Base-by-base conservation (phyloP, 495 filamentous ascomycete species). In the Aspergillus coremiiformis region DNA sequence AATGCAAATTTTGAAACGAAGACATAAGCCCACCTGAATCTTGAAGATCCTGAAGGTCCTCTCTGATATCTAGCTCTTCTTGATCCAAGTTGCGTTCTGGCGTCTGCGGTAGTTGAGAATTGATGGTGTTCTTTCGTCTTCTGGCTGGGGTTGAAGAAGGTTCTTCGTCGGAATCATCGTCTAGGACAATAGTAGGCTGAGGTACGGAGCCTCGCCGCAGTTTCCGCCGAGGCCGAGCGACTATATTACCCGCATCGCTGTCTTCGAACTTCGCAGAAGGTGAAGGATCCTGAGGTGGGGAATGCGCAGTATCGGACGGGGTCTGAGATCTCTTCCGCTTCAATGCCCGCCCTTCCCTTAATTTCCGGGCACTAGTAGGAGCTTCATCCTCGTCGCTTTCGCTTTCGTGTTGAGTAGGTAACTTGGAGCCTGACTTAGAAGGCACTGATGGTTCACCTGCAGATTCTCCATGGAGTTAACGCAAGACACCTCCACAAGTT, bases 21-120 rank as follows among this genome's bases (percentile, higher is more conserved):
- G 22, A 12, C 11, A 8, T 24, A 21, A 17, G 22, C 52, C 20
- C 66, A 70, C 70, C 71, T 52, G 74, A 76, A 44, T 75, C 72
- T 43, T 68, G 61, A 17, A 78, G 64, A 50, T 73, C 73, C 46
- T 65, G 60, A 8, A 78, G 52, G 49, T 78, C 76, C 44, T 74
- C 73, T 32, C 69, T 66, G 4, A 78, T 42, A 23, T 76, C 73
- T 12, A 70, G 48, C 39, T 57, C 52, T 39, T 70, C 70, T 47
- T 70, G 65, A 12, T 60, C 22, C 4, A 45, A 50, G 15, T 56
- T 51, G 2, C 56, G 55, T 15, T 52, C 59, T 0, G 68, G 67
- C 5, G 63, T 67, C 17, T 57, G 57, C 48, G 63, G 63, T 0
- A 53, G 33, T 15, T 63, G 56, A 3, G 55, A 35, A 20, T 35